These are phyloP conservation scores for Vinca minor DNA, from an alignment of 257 asterid genomes.

Conservation along the genomic window DNA sequence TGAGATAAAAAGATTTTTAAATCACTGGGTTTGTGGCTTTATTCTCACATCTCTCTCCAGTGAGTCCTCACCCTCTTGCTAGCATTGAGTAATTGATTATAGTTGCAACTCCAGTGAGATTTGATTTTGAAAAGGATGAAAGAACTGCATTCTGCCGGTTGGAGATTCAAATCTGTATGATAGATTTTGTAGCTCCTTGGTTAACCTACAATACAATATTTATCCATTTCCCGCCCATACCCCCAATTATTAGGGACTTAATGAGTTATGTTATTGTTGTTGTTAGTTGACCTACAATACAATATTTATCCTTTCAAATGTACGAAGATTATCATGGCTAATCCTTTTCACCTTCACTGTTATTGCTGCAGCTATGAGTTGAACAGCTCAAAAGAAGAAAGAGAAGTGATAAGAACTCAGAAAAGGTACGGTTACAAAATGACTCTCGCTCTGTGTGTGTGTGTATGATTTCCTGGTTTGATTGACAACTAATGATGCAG, in stretches of 20 bases:
- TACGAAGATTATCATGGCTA: background rate
- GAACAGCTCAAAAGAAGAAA: constrained; percentile 65
- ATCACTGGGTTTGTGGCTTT: background rate
- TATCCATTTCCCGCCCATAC: too few species aligned
- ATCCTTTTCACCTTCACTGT: background rate
- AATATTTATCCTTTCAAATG: background rate
- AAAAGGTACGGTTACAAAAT: constrained; percentile 41
- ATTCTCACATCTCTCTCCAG: background rate
- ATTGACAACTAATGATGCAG: constrained; percentile 35
- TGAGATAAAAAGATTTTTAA: background rate
- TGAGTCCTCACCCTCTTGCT: background rate
- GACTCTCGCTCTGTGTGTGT: background rate
- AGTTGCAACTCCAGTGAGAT: background rate
- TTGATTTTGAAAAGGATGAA: constrained; percentile 1
- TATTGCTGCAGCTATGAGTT: constrained; percentile 64
- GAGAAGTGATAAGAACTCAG: constrained; percentile 46
- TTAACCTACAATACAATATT: too few species aligned
- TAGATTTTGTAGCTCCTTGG: background rate
- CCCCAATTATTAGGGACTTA: too few species aligned
- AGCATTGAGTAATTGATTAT: background rate
- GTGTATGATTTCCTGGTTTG: constrained; percentile 2
- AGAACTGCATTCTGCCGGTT: background rate
- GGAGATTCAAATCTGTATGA: background rate
- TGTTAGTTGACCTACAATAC: too few species aligned
- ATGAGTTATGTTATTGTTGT: too few species aligned